Base-by-base conservation (phyloP, 352 stramenopile genomes). In the Phytophthora fragariae region DNA sequence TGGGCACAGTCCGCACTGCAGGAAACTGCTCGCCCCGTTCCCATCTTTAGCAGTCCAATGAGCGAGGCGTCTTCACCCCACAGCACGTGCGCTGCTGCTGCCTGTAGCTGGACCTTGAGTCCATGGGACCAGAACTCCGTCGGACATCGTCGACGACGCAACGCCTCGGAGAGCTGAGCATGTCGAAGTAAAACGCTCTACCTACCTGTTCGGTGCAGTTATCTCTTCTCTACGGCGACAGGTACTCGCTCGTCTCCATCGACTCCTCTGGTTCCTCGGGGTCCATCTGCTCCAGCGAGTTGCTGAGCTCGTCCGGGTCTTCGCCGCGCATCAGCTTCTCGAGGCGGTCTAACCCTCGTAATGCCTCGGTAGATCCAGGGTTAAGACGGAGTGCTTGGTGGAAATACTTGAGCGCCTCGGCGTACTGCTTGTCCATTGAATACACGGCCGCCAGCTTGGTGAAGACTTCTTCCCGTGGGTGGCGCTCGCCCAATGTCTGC, bases 251-350 rank as follows among this genome's bases (percentile, higher is more conserved):
- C 0, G 76, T 64, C 10, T 90, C 83, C 66, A 89, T 82, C 35
- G 79, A 90, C 29, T 84, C 83, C 29, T 91, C 81, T 35, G 79
- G 75, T 39, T 88, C 83, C 56, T 89, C 84, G 5, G 70, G 63
- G 24, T 86, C 85, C 62, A 92, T 69, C 65, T 87, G 76, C 35
- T 92, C 84, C 73, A 92, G 86, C 12, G 80, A 86, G 47, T 83
- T 83, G 70, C 77, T 90, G 39, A 90, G 59, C 39, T 90, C 85
- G 61, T 96, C 86, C 0, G 85, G 84, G 62, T 94, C 86, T 37
- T 94, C 86, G 4, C 85, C 88, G 9, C 83, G 86, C 85, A 95
- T 91, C 33, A 94, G 72, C 69, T 92, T 92, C 70, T 96, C 89
- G 2, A 96, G 75, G 5, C 86, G 84, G 9, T 95, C 86, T 14